A percentile compares a stretch with the other conserved stretches of the same genome.
phyloP scores from a whole-genome alignment of 1,139 yeast species.

The Sugiyamaella pinicola region DNA sequence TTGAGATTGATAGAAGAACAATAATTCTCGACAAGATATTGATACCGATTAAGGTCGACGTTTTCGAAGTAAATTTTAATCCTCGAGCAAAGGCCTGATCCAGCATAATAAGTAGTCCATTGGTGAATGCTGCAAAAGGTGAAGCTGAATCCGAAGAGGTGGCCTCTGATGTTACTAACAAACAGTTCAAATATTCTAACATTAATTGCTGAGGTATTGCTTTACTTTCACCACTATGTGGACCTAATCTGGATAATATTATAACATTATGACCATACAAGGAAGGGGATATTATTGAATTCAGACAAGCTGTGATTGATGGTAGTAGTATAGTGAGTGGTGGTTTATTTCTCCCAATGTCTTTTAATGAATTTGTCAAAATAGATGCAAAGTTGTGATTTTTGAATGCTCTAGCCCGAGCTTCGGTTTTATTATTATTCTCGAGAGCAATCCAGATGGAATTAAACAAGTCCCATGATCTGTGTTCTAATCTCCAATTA shows the following conservation, averaged over 20 bases:
- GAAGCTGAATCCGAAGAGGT: not conserved
- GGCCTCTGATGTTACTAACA: not conserved
- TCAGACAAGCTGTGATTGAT: not conserved
- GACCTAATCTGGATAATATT: not conserved
- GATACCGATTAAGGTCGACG: not conserved
- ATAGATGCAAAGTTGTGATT: conserved; percentile 28
- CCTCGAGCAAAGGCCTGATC: conserved; percentile 7
- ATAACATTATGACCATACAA: conserved; percentile 6
- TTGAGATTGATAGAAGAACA: not conserved
- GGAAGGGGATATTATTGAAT: not conserved
- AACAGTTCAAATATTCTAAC: conserved; percentile 10
- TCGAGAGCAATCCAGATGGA: conserved; percentile 25
- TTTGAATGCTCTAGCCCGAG: conserved; percentile 25
- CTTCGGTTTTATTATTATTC: conserved; percentile 19
- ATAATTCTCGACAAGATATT: conserved; percentile 3
- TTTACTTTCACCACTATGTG: conserved; percentile 5
- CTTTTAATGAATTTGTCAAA: conserved; percentile 22
- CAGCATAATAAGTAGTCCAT: not conserved
- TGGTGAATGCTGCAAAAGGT: conserved; percentile 3
- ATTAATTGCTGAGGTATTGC: conserved; percentile 9
- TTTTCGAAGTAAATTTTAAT: conserved; percentile 9
- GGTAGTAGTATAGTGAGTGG: conserved; percentile 8
- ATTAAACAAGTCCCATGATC: conserved; percentile 25
- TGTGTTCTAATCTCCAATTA: conserved; percentile 24
- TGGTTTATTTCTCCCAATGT: conserved; percentile 7